Evolutionary conservation across 352 stramenopile genomes (phyloP).

Genomic region (Phytophthora sansomeana): DNA sequence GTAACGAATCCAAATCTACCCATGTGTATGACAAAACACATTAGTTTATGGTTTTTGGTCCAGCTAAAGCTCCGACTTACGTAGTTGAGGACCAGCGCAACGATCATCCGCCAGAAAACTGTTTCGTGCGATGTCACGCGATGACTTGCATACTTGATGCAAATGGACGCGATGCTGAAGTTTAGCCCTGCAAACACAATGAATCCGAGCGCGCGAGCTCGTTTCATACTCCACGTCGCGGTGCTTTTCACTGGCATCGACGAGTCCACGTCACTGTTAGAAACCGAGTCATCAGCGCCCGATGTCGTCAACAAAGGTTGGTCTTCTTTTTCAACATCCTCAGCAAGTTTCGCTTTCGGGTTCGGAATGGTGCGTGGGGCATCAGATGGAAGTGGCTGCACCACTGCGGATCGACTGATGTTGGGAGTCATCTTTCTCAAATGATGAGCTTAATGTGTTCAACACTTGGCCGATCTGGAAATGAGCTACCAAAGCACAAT

Average conservation of each 20-base stretch:
- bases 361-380: constrained; percentile 14
- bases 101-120: constrained; percentile 64
- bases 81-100: constrained; percentile 62
- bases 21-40: neutral
- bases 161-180: constrained; percentile 72
- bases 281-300: constrained; percentile 10
- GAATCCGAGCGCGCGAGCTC: constrained; percentile 46
- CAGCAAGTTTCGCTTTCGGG: constrained; percentile 17
- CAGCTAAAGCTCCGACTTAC: constrained; percentile 29
- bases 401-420: constrained; percentile 9
- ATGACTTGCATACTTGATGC: constrained; percentile 68
- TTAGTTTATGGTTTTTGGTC: neutral
- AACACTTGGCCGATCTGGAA: constrained; percentile 7
- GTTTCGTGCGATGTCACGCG: constrained; percentile 65
- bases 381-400: constrained; percentile 27
- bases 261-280: constrained; percentile 20
- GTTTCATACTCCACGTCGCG: constrained; percentile 28
- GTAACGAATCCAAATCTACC: constrained; percentile 43
- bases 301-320: constrained; percentile 26
- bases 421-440: constrained; percentile 8
- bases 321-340: constrained; percentile 26
- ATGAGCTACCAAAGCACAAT: constrained; percentile 4
- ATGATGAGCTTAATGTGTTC: too few species aligned
- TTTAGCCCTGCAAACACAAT: constrained; percentile 63
- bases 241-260: constrained; percentile 4